phyloP scores from a whole-genome alignment of 208 protist species.

The Vickermania spadyakhi region DNA sequence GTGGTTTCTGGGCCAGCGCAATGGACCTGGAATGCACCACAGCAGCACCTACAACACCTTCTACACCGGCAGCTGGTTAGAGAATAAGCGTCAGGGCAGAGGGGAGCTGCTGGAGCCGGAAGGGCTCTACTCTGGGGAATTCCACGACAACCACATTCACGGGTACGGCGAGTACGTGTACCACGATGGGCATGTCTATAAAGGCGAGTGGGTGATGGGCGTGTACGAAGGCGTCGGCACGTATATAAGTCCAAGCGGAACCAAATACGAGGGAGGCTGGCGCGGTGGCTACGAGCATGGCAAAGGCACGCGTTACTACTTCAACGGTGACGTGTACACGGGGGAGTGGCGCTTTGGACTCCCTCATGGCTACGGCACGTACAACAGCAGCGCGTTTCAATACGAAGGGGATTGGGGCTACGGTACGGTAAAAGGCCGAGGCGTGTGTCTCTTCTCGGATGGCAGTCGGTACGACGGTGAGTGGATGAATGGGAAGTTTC shows the following conservation, averaged over 20 bases:
- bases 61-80: slow-evolving; percentile 77
- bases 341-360: slow-evolving; percentile 63
- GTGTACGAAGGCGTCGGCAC: slow-evolving; percentile 65
- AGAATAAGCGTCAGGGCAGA: slow-evolving; percentile 72
- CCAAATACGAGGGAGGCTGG: slow-evolving; percentile 76
- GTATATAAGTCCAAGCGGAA: slow-evolving; percentile 59
- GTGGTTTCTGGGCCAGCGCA: slow-evolving; percentile 76
- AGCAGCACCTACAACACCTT: slow-evolving; percentile 42
- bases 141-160: slow-evolving; percentile 60
- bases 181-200: slow-evolving; percentile 83
- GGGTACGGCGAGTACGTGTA: slow-evolving; percentile 87
- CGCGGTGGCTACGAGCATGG: slow-evolving; percentile 54
- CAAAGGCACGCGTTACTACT: slow-evolving; percentile 58
- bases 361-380: slow-evolving; percentile 65
- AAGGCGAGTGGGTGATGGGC: slow-evolving; percentile 74
- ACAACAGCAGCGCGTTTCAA: slow-evolving; percentile 28
- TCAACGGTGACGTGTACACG: slow-evolving; percentile 68
- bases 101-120: slow-evolving; percentile 78
- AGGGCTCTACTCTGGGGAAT: slow-evolving; percentile 68
- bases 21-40: slow-evolving; percentile 56
- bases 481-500: slow-evolving; percentile 46
- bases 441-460: slow-evolving; percentile 54
- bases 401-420: slow-evolving; percentile 76
- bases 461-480: slow-evolving; percentile 61
- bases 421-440: slow-evolving; percentile 47